Evolutionary conservation across 345 rosid species (phyloP), one percentile per base, ranked within the genome.

Genomic region (Fremontodendron californicum): DNA sequence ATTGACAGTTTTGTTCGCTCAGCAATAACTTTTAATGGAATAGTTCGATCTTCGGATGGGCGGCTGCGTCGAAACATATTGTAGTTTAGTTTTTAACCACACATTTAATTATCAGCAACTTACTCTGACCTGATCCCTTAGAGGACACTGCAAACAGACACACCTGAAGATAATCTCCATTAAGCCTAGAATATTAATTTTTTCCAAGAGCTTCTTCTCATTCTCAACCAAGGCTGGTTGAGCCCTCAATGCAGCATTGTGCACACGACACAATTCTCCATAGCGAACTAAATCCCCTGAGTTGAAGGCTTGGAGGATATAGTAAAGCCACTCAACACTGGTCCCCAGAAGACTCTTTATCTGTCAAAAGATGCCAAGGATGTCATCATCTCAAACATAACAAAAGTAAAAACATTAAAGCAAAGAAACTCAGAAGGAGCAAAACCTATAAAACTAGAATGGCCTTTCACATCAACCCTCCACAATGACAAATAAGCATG

Each of bases 121-220:
- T 75, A 70, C 58, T 16, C 66, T 21, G 72, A 74, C 19, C 42
- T 19, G 3, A 67, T 75, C 6, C 8, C 62, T 21, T 39, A 74
- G 33, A 69, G 29, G 51, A 75, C 29, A 76, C 33, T n/a, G 52
- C 67, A 27, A 62, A 78, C 46, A 69, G 19, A 74, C 66, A 55
- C 74, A 96, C 99, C 98, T 96, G 84, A 96, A 96, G 81, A 96
- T 96, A 77, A 96, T 96, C 85, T 96, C 99, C 86, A 94, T 96
- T 65, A 96, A 88, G 85, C 98, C 91, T 60, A 96, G 98, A 78
- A 96, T 96, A 85, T 96, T 94, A 71, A 96, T 91, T 86, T 96
- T 96, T 79, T 96, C 99, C 89, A 94, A 79, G 10, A 96, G 86
- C 83, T 94, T 92, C 81, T 88, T 86, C 88, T 91, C 92, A 71